A percentile compares a stretch with the other conserved stretches of the same genome.
Conservation (phyloP, 805 yeast genomes). For the Huiozyma naganishii region DNA sequence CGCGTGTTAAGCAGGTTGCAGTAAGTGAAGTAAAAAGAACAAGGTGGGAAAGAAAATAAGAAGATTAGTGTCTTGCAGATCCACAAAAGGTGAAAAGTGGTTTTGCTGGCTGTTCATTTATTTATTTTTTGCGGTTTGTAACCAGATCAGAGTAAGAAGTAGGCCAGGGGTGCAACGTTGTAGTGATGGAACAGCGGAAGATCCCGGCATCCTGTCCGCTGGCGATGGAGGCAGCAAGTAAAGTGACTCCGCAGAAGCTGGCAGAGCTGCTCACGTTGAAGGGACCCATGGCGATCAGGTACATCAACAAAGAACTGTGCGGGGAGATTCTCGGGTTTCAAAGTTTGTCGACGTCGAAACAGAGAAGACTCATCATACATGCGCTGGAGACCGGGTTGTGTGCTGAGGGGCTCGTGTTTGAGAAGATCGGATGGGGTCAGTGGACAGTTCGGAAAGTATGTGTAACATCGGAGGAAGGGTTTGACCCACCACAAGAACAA, state of each 20-base stretch:
- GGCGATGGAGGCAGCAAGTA: slow-evolving; percentile 77
- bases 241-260: slow-evolving; percentile 70
- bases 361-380: slow-evolving; percentile 80
- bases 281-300: slow-evolving; percentile 87
- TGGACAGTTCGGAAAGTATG: slow-evolving; percentile 37
- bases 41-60: too few relatives aligned
- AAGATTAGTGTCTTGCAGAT: too few relatives aligned
- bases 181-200: too few relatives aligned
- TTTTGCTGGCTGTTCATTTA: too few relatives aligned
- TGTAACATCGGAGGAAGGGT: too few relatives aligned
- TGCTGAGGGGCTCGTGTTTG: slow-evolving; percentile 50
- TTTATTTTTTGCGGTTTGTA: too few relatives aligned
- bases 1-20: too few relatives aligned
- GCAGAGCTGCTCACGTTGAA: slow-evolving; percentile 56
- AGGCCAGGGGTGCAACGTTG: too few relatives aligned
- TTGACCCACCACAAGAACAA: too few relatives aligned
- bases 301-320: slow-evolving; percentile 70
- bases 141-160: too few relatives aligned
- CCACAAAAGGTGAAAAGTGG: too few relatives aligned
- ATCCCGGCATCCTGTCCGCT: slow-evolving; percentile 75
- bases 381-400: slow-evolving; percentile 69
- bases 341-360: slow-evolving; percentile 71
- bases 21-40: too few relatives aligned
- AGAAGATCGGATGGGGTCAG: slow-evolving; percentile 96
- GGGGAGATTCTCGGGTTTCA: slow-evolving; percentile 71